Conservation (phyloP, 768 basidiomycete genomes). For the Phlebiopsis flavidoalba region DNA sequence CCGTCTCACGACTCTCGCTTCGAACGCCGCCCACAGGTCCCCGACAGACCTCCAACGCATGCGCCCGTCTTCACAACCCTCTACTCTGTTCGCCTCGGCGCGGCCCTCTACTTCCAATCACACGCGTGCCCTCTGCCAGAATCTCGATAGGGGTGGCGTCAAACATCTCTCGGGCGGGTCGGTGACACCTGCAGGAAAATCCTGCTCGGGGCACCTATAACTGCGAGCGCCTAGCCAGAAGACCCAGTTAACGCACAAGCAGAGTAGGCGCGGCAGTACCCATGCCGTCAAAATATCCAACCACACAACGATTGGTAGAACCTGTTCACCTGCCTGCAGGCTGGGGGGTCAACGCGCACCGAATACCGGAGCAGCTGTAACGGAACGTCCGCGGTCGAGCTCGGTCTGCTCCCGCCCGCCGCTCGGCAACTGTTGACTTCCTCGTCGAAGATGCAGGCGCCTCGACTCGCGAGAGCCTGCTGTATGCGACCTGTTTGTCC, state of each 20-base stretch:
- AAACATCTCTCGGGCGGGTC: conserved; percentile 76
- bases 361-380: conserved; percentile 79
- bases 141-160: conserved; percentile 77
- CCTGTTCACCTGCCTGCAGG: conserved; percentile 84
- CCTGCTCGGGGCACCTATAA: conserved; percentile 77
- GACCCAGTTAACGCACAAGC: too few species aligned
- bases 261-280: conserved; percentile 81
- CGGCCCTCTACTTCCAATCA: conserved; percentile 49
- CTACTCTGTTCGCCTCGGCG: conserved; percentile 72
- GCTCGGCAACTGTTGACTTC: conserved; percentile 81
- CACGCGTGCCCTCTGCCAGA: conserved; percentile 56
- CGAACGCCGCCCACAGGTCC: conserved; percentile 93
- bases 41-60: conserved; percentile 63
- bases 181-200: conserved; percentile 92
- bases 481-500: conserved; percentile 72
- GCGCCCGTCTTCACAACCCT: conserved; percentile 73
- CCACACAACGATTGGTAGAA: conserved; percentile 96
- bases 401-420: conserved; percentile 83
- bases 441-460: conserved; percentile 78
- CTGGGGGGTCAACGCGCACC: conserved; percentile 83
- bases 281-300: conserved; percentile 99
- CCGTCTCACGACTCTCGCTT: conserved; percentile 86
- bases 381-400: conserved; percentile 94
- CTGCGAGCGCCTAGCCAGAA: conserved; percentile 75
- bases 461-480: conserved; percentile 76